Percentiles rank a stretch among this genome's conserved stretches.
Evolutionary conservation across 352 stramenopile genomes (phyloP).

Genomic region (Globisporangium parvum): DNA sequence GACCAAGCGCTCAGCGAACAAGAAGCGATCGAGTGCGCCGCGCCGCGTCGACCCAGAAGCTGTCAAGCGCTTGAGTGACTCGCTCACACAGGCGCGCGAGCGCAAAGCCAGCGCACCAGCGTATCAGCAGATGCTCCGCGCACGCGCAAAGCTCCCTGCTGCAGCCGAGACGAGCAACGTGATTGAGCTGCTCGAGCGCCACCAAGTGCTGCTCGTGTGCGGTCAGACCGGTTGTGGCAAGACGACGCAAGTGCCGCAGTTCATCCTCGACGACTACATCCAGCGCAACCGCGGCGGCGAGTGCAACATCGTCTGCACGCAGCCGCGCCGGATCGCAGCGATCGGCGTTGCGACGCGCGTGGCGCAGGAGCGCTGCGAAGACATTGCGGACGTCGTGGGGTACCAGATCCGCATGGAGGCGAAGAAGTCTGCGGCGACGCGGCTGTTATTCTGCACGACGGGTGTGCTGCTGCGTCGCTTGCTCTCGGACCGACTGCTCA

Average conservation of each 20-base stretch:
- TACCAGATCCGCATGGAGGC: conserved; percentile 96
- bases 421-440: conserved; percentile 84
- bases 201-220: conserved; percentile 94
- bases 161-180: conserved; percentile 51
- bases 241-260: conserved; percentile 96
- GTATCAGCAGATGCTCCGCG: conserved; percentile 56
- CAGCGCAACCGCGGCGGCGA: conserved; percentile 74
- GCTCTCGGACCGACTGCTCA: conserved; percentile 82
- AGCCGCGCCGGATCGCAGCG: conserved; percentile 94
- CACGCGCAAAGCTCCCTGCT: conserved; percentile 54
- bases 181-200: conserved; percentile 37
- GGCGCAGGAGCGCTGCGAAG: conserved; percentile 91
- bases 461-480: conserved; percentile 93
- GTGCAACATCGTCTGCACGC: conserved; percentile 95
- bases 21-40: conserved; percentile 7
- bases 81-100: conserved; percentile 26
- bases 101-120: conserved; percentile 30
- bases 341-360: conserved; percentile 95
- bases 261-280: conserved; percentile 94
- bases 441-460: conserved; percentile 95
- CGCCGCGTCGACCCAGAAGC: conserved; percentile 28
- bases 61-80: conserved; percentile 32
- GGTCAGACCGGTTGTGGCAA: conserved; percentile 95
- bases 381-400: conserved; percentile 79
- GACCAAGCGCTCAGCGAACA: conserved; percentile 7